A percentile compares a stretch with the other conserved stretches of the same genome.
These are phyloP conservation scores for Fomitopsis schrenkii DNA, from an alignment of 1,284 basidiomycete genomes.

Conservation along the genomic window DNA sequence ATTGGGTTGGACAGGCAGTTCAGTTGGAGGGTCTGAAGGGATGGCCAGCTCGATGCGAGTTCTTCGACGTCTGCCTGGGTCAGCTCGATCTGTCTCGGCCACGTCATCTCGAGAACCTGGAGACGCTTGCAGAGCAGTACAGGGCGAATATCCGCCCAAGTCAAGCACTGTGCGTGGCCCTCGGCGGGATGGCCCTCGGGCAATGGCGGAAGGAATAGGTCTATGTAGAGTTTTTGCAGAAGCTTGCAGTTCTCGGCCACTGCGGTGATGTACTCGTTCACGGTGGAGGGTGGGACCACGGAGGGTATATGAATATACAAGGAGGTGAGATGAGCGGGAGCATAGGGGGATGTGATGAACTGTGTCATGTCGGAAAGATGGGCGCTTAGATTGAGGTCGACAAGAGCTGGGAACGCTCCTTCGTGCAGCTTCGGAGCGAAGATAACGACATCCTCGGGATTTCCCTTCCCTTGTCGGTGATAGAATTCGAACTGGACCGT, in stretches of 20 bases:
- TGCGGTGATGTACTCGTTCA: conserved; percentile 39
- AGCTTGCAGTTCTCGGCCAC: conserved; percentile 43
- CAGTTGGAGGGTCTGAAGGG: conserved; percentile 42
- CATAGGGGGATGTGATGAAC: conserved; percentile 41
- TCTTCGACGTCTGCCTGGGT: conserved; percentile 43
- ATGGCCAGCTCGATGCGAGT: conserved; percentile 46
- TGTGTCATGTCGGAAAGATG: conserved; percentile 38
- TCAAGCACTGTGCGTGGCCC: conserved; percentile 26
- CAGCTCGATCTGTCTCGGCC: conserved; percentile 47
- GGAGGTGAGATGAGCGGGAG: conserved; percentile 43
- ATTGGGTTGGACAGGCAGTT: conserved; percentile 47
- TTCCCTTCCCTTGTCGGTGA: conserved; percentile 37
- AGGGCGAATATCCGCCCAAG: conserved; percentile 45
- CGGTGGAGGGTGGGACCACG: conserved; percentile 34
- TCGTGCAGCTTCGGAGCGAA: conserved; percentile 41
- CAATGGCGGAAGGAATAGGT: conserved; percentile 21
- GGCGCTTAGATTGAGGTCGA: conserved; percentile 46
- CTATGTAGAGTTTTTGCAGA: conserved; percentile 38
- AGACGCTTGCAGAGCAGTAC: conserved; percentile 43
- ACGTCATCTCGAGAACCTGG: conserved; percentile 44
- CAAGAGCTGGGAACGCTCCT: conserved; percentile 51
- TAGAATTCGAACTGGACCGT: conserved; percentile 48
- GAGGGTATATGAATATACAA: conserved; percentile 48
- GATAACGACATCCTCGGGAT: conserved; percentile 35
- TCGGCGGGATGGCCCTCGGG: conserved; percentile 15